phyloP scores from a whole-genome alignment of 495 filamentous ascomycete species.

The Talaromyces adpressus region DNA sequence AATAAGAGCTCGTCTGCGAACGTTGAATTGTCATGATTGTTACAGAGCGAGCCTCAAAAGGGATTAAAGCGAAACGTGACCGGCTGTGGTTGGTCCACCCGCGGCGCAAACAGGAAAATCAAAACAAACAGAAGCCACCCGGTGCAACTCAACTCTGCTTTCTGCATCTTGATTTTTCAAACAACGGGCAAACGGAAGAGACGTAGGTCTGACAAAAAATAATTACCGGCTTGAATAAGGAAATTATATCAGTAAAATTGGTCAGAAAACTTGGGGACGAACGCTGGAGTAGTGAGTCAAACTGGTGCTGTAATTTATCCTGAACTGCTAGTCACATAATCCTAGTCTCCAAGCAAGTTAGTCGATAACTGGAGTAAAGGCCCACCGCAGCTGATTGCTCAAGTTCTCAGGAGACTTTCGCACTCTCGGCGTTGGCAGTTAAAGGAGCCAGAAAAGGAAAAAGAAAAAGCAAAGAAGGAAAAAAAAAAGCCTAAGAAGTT shows the following conservation, averaged over 20 bases:
- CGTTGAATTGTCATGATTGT: neutral
- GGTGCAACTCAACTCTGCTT: neutral
- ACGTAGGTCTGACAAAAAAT: neutral
- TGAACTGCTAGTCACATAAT: neutral
- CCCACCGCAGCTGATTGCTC: neutral
- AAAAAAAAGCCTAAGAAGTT: neutral
- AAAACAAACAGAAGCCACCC: slow-evolving; percentile 7
- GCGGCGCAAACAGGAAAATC: slow-evolving; percentile 9
- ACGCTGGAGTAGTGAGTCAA: no score
- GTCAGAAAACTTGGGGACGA: neutral
- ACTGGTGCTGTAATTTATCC: neutral
- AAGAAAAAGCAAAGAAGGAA: neutral
- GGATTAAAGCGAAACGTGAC: neutral
- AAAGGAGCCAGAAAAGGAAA: neutral
- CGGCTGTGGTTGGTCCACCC: neutral
- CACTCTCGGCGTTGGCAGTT: neutral
- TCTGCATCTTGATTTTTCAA: neutral
- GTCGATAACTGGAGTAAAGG: neutral
- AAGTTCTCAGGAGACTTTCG: neutral
- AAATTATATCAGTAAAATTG: neutral
- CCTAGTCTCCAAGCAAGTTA: neutral
- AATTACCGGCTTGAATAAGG: neutral
- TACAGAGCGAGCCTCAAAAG: neutral
- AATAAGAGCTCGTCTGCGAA: neutral
- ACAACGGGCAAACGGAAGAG: neutral